These are phyloP conservation scores for Friedmanniomyces simplex DNA, from an alignment of 495 filamentous ascomycete species.

Conservation along the genomic window DNA sequence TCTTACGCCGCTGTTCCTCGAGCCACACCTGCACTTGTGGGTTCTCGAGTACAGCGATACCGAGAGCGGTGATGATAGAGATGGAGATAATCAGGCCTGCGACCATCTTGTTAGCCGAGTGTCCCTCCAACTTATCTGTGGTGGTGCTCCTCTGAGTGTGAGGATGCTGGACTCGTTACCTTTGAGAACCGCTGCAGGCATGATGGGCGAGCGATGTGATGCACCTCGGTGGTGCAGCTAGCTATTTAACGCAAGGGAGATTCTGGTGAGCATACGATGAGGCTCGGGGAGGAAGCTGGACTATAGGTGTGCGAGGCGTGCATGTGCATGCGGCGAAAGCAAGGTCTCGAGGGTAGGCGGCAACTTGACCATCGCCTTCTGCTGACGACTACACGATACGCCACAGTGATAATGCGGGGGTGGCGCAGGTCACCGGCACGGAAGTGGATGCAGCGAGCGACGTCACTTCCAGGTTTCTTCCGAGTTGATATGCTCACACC, in stretches of 20 bases:
- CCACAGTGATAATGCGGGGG: no score
- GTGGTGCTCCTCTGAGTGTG: no score
- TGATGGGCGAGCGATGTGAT: neutral
- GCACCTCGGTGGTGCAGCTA: neutral
- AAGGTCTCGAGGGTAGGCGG: neutral
- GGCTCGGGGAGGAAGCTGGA: neutral
- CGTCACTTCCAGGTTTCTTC: no score
- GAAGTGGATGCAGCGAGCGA: no score
- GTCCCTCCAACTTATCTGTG: neutral
- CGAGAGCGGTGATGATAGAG: conserved; percentile 17
- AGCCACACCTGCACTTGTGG: conserved; percentile 19
- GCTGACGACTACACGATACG: no score
- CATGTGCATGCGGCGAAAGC: no score
- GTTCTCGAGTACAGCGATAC: conserved; percentile 16
- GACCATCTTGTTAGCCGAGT: neutral
- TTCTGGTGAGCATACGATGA: neutral
- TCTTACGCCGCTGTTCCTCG: conserved; percentile 16
- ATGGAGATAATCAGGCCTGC: conserved; percentile 19
- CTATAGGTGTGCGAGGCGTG: neutral
- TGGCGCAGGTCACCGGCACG: no score
- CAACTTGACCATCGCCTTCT: neutral
- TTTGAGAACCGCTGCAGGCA: conserved; percentile 15
- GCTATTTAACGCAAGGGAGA: neutral
- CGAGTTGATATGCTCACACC: no score
- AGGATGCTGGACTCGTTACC: conserved; percentile 8